Conservation (phyloP, 257 asterid genomes). For the Jasminum sambac region DNA sequence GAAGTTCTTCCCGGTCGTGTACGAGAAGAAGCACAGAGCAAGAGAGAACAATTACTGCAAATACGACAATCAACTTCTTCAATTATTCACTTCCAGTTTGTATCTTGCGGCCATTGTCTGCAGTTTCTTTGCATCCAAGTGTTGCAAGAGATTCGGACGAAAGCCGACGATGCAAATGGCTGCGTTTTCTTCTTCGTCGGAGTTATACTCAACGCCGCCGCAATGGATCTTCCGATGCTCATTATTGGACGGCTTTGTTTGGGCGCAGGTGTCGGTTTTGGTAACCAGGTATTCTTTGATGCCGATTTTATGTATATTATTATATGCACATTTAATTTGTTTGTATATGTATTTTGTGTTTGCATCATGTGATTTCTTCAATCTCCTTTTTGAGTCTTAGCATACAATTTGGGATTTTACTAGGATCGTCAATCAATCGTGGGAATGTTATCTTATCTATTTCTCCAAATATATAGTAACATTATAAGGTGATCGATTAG, state of each 20-base stretch:
- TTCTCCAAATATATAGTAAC: too few species aligned
- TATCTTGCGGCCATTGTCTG: slow-evolving; percentile 52
- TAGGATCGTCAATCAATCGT: too few species aligned
- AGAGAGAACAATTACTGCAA: slow-evolving; percentile 55
- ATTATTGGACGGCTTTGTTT: slow-evolving; percentile 46
- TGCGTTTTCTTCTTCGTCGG: slow-evolving; percentile 43
- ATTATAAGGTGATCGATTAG: too few species aligned
- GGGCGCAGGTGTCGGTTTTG: slow-evolving; percentile 64
- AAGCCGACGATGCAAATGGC: slow-evolving; percentile 50
- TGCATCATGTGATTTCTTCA: not conserved
- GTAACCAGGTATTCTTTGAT: slow-evolving; percentile 45
- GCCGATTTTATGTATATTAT: too few species aligned
- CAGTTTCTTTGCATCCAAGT: slow-evolving; percentile 41
- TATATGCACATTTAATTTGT: not conserved
- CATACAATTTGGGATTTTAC: too few species aligned
- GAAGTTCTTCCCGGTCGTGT: slow-evolving; percentile 46
- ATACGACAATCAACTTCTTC: slow-evolving; percentile 46
- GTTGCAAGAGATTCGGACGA: slow-evolving; percentile 40
- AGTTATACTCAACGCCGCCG: slow-evolving; percentile 32
- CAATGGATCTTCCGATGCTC: slow-evolving; percentile 35
- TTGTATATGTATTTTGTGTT: not conserved
- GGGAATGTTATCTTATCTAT: too few species aligned
- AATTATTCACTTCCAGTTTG: slow-evolving; percentile 55
- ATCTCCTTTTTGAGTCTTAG: too few species aligned
- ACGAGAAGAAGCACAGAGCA: slow-evolving; percentile 36